Conservation (phyloP, 345 rosid genomes). For the Balakata baccata region DNA sequence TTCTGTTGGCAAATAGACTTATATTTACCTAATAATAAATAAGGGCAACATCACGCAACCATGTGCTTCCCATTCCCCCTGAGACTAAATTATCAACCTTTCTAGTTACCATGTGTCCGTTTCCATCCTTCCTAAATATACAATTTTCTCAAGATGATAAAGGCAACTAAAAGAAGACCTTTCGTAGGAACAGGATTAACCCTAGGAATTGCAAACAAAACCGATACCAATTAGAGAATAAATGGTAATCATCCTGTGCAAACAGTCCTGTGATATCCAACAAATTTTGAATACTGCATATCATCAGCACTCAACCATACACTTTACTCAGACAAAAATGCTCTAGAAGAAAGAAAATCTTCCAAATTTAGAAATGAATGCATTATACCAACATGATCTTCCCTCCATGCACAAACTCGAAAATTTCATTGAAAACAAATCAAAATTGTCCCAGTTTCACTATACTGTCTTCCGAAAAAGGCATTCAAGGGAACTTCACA, state of each 20-base stretch:
- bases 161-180: background rate
- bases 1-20: background rate
- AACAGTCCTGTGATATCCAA: background rate
- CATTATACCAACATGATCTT: background rate
- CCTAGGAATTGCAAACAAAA: background rate
- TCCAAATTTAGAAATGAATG: background rate
- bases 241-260: background rate
- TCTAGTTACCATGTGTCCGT: background rate
- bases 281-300: background rate
- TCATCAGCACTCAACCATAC: background rate
- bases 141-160: background rate
- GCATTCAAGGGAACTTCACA: background rate
- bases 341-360: background rate
- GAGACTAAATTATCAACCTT: background rate
- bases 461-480: background rate
- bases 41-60: background rate
- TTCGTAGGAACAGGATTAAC: background rate
- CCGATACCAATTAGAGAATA: background rate
- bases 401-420: background rate
- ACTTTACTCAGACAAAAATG: background rate
- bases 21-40: background rate
- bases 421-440: background rate
- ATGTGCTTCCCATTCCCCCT: background rate
- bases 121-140: background rate
- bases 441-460: background rate